phyloP scores from a whole-genome alignment of 2,329 filamentous ascomycete genomes.

The Diaporthe amygdali region DNA sequence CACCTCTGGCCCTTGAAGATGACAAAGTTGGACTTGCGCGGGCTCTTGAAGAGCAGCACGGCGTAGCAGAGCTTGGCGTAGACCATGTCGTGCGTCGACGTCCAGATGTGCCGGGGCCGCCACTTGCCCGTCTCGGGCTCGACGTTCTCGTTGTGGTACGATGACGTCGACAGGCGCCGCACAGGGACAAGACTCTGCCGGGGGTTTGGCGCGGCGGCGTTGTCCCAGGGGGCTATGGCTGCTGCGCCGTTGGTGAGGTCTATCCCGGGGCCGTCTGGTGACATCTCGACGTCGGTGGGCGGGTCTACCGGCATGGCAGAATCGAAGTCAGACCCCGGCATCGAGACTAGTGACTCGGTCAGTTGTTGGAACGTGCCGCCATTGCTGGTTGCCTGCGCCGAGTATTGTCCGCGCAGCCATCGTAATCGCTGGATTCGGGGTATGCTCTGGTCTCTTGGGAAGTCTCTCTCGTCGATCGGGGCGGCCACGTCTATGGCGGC shows the following conservation, averaged over 20 bases:
- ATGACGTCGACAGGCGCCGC: conserved; percentile 49
- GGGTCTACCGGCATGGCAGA: background rate
- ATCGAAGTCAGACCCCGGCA: conserved; percentile 1
- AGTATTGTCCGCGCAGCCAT: conserved; percentile 50
- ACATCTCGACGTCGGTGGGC: conserved; percentile 20
- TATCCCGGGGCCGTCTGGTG: conserved; percentile 27
- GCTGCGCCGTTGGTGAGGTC: background rate
- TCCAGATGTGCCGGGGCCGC: conserved; percentile 61
- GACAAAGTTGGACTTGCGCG: conserved; percentile 63
- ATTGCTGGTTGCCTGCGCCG: conserved; percentile 31
- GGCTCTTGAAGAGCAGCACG: conserved; percentile 61
- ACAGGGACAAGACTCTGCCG: conserved; percentile 15
- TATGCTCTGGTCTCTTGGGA: conserved; percentile 66
- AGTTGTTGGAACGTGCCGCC: conserved; percentile 28
- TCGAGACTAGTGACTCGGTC: conserved; percentile 25
- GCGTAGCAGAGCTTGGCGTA: conserved; percentile 66
- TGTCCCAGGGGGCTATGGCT: conserved; percentile 13
- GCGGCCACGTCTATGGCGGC: conserved; percentile 76
- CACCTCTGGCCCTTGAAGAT: conserved; percentile 62
- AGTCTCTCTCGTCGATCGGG: conserved; percentile 72
- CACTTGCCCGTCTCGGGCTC: conserved; percentile 60
- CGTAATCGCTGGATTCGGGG: conserved; percentile 60
- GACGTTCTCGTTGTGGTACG: conserved; percentile 50
- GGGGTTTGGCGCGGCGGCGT: background rate
- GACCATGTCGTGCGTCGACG: conserved; percentile 59